A percentile compares a stretch with the other conserved stretches of the same genome.
These are phyloP conservation scores for Jatropha curcas DNA, from an alignment of 345 rosid genomes.

Conservation along the genomic window DNA sequence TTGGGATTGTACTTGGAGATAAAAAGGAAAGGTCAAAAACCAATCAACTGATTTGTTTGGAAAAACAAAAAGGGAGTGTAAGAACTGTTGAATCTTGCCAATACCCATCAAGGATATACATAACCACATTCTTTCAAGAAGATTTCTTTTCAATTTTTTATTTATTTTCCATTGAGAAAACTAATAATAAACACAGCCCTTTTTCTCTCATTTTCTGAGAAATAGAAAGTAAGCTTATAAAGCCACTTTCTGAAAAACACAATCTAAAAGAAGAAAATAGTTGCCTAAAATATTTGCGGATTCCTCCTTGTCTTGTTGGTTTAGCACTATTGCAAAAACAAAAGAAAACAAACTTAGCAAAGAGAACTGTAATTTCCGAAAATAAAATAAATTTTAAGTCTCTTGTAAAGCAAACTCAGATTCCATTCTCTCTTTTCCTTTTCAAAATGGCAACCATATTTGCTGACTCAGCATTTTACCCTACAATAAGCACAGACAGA, in stretches of 20 bases:
- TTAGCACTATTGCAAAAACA: neutral
- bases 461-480: constrained; percentile 28
- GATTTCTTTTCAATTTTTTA: no score
- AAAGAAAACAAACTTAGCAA: neutral
- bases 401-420: neutral
- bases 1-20: neutral
- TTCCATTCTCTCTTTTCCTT: constrained; percentile 12
- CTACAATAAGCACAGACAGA: neutral
- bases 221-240: constrained; percentile 15
- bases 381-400: neutral
- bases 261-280: constrained; percentile 2
- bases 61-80: constrained; percentile 9
- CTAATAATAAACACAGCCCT: no score
- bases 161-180: neutral
- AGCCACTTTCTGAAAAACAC: constrained; percentile 15
- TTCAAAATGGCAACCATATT: constrained; percentile 14
- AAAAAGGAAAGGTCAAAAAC: neutral
- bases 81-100: neutral
- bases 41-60: neutral
- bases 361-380: constrained; percentile 13
- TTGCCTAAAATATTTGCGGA: neutral
- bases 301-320: constrained; percentile 9
- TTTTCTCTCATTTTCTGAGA: constrained; percentile 1
- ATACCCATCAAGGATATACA: neutral
- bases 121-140: neutral